These are phyloP conservation scores for Colletotrichum sp. DNA, from an alignment of 2,329 filamentous ascomycete species.

Conservation along the genomic window DNA sequence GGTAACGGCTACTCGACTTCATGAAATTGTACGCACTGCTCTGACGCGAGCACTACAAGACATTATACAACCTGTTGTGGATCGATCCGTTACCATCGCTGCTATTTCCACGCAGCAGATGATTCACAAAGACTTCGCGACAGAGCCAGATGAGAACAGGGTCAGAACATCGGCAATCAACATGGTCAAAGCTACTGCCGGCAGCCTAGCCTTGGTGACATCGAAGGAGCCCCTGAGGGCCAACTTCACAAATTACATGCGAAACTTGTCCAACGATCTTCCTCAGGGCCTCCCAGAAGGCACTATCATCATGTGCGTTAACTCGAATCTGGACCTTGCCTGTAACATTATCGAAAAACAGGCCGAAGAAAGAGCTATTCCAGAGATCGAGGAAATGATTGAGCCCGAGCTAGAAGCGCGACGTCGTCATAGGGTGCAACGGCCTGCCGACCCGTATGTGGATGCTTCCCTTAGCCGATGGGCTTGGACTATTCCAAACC, in stretches of 20 bases:
- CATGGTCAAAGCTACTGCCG: conserved; percentile 94
- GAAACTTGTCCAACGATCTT: conserved; percentile 69
- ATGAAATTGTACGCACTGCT: conserved; percentile 82
- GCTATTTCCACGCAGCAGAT: conserved; percentile 96
- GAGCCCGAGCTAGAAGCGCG: conserved; percentile 80
- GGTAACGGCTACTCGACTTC: conserved; percentile 70
- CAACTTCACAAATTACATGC: conserved; percentile 97
- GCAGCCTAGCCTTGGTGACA: conserved; percentile 93
- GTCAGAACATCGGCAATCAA: conserved; percentile 86
- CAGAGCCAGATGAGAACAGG: conserved; percentile 87
- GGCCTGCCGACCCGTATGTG: conserved; percentile 84
- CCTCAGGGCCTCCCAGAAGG: conserved; percentile 89
- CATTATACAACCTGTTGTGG: conserved; percentile 96
- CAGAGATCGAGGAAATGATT: conserved; percentile 94
- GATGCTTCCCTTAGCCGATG: conserved; percentile 84
- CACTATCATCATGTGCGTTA: conserved; percentile 97
- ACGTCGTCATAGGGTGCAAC: conserved; percentile 74
- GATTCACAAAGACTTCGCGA: conserved; percentile 94
- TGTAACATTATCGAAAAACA: conserved; percentile 95
- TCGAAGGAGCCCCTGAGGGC: conserved; percentile 96
- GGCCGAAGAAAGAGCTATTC: conserved; percentile 89
- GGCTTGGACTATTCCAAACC: conserved; percentile 92
- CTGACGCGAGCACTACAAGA: conserved; percentile 91
- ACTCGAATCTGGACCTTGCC: conserved; percentile 93
- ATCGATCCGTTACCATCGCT: conserved; percentile 96